Conservation (phyloP, 345 rosid genomes). For the Acer negundo region DNA sequence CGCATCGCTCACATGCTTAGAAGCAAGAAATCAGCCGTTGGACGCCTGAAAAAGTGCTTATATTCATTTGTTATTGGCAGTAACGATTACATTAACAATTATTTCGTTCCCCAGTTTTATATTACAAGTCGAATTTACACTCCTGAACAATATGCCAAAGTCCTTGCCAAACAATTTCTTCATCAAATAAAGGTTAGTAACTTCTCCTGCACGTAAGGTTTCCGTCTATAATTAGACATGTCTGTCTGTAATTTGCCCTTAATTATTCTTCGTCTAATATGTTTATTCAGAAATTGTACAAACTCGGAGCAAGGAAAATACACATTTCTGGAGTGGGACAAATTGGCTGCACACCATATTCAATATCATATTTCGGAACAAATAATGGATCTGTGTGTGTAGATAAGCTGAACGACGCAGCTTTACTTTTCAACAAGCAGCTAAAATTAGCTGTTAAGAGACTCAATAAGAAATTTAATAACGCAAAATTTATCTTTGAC, state of each 20-base stretch:
- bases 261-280: no score
- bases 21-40: neutral
- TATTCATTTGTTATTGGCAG: conserved; percentile 38
- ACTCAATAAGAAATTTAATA: conserved; percentile 47
- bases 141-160: conserved; percentile 21
- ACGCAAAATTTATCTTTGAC: conserved; percentile 45
- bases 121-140: conserved; percentile 15
- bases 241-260: no score
- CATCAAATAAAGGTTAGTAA: conserved; percentile 28
- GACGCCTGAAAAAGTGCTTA: conserved; percentile 34
- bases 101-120: conserved; percentile 28
- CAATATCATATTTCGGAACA: conserved; percentile 32
- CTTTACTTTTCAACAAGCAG: conserved; percentile 49
- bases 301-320: conserved; percentile 65
- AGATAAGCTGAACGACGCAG: conserved; percentile 46
- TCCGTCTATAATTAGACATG: no score
- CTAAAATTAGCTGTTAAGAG: conserved; percentile 51
- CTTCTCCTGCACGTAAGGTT: no score
- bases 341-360: conserved; percentile 79
- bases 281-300: conserved; percentile 46
- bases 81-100: conserved; percentile 52
- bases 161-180: conserved; percentile 26
- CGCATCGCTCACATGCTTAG: conserved; percentile 14
- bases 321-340: conserved; percentile 54
- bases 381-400: conserved; percentile 44